Evolutionary conservation across 2,329 filamentous ascomycete species (phyloP).

Genomic region (Colletotrichum sublineola): DNA sequence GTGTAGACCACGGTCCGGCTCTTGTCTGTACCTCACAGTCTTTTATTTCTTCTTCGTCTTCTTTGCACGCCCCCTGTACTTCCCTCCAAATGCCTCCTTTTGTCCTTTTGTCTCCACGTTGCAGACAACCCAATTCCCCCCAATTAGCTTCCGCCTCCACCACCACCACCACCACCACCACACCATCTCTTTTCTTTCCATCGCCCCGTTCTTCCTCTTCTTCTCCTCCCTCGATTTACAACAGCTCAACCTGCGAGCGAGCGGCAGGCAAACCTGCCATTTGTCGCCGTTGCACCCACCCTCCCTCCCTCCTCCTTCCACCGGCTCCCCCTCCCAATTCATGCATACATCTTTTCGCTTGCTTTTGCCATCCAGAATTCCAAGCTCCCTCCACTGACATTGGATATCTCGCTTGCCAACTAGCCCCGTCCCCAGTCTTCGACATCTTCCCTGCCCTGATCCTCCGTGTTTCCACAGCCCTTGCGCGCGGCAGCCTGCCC

Average conservation of each 20-base stretch:
- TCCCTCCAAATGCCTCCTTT: constrained; percentile 6
- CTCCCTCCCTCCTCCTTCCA: neutral
- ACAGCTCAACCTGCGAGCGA: neutral
- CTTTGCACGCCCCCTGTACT: constrained; percentile 11
- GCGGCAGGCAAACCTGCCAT: neutral
- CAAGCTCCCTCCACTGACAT: constrained; percentile 38
- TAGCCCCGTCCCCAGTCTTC: constrained; percentile 40
- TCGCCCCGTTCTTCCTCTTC: constrained; percentile 4
- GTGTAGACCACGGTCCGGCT: neutral
- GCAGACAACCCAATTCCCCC: neutral
- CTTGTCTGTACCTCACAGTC: neutral
- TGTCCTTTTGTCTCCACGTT: constrained; percentile 5
- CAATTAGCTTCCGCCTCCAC: constrained; percentile 2
- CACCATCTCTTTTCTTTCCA: neutral
- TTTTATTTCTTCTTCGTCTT: neutral
- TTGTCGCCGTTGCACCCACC: neutral
- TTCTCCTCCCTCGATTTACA: constrained; percentile 9
- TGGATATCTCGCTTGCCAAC: constrained; percentile 42
- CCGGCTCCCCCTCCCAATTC: neutral
- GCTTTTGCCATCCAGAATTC: constrained; percentile 29
- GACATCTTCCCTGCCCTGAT: constrained; percentile 42
- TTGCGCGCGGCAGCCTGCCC: constrained; percentile 35
- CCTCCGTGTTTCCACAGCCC: constrained; percentile 39
- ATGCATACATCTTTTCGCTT: constrained; percentile 20
- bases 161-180: neutral